Conservation (phyloP, 768 basidiomycete species). For the Rubroboletus satanas region DNA sequence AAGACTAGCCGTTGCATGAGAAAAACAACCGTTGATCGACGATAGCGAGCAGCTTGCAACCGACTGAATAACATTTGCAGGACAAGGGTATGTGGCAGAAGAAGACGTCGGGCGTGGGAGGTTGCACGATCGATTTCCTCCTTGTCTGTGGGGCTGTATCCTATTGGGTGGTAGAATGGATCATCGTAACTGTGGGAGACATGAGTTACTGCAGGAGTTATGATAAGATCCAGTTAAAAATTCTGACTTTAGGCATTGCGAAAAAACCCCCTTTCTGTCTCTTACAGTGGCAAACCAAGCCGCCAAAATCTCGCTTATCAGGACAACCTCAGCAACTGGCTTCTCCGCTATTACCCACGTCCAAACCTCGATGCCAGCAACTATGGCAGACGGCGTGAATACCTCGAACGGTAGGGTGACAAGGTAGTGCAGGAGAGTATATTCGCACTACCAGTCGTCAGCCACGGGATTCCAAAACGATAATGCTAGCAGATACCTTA, state of each 20-base stretch:
- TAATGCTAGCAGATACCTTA: conserved; percentile 40
- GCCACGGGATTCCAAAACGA: neutral
- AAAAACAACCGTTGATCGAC: conserved; percentile 77
- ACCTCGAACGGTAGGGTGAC: conserved; percentile 87
- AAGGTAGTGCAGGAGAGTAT: conserved; percentile 80
- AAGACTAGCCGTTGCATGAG: conserved; percentile 82
- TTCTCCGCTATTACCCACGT: conserved; percentile 92
- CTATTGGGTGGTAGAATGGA: conserved; percentile 82
- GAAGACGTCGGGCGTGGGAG: conserved; percentile 64
- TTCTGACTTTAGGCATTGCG: conserved; percentile 69
- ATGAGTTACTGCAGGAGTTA: conserved; percentile 4
- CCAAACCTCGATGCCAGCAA: conserved; percentile 91
- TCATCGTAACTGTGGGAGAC: conserved; percentile 65
- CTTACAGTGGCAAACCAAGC: conserved; percentile 86
- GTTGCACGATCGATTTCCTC: conserved; percentile 72
- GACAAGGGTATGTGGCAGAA: conserved; percentile 80
- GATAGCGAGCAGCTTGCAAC: conserved; percentile 90
- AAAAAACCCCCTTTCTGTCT: conserved; percentile 80
- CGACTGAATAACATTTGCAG: conserved; percentile 88
- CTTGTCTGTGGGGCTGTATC: conserved; percentile 89
- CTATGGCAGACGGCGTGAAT: conserved; percentile 80
- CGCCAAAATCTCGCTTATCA: conserved; percentile 82
- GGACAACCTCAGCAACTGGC: conserved; percentile 71
- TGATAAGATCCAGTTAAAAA: conserved; percentile 8
- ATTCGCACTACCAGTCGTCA: conserved; percentile 60